These are phyloP conservation scores for Epichloe sp. DNA, from an alignment of 2,329 filamentous ascomycete genomes.

Conservation along the genomic window DNA sequence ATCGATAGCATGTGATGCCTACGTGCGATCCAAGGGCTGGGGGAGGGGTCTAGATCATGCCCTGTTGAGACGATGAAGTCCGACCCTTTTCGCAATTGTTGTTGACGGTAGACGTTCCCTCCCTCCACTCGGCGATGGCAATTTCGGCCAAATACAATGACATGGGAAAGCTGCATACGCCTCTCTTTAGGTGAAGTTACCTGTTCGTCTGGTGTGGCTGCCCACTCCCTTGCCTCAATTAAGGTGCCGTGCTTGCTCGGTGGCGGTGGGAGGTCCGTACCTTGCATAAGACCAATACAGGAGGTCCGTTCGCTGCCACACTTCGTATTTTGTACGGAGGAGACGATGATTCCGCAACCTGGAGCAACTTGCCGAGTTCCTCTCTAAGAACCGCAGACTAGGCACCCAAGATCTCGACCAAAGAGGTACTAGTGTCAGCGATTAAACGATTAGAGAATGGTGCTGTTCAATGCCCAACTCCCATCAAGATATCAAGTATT, in stretches of 20 bases:
- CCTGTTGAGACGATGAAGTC: no score
- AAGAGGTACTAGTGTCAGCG: no score
- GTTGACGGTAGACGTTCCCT: no score
- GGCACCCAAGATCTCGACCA: no score
- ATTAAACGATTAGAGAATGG: no score
- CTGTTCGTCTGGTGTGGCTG: conserved; percentile 1
- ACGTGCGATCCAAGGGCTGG: neutral
- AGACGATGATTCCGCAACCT: neutral
- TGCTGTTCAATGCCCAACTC: no score
- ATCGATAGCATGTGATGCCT: neutral
- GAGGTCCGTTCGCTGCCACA: neutral
- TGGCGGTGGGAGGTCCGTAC: neutral
- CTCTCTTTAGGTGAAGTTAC: neutral
- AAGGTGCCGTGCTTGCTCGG: neutral
- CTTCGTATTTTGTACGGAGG: neutral
- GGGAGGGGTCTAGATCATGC: no score
- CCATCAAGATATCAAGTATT: neutral
- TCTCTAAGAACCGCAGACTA: no score
- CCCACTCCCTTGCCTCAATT: neutral
- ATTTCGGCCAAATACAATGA: neutral
- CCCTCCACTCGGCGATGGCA: neutral
- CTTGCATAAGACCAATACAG: conserved; percentile 1
- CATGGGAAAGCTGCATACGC: neutral
- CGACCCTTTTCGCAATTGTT: no score
- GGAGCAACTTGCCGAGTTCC: no score